Conservation (phyloP, 306 rosid genomes). For the Inga oerstediana region DNA sequence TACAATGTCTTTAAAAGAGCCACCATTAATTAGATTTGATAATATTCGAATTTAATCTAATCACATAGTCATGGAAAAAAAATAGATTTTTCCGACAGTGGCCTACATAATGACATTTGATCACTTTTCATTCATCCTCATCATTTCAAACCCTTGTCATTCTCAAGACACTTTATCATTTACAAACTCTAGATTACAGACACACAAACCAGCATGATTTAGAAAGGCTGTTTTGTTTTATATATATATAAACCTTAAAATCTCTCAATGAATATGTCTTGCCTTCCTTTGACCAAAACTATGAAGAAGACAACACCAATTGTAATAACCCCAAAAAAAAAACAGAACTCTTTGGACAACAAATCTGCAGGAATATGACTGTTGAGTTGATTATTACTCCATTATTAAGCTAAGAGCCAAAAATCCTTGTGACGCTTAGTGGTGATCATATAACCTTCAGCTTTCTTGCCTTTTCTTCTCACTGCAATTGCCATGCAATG, state of each 20-base stretch:
- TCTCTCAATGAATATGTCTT: background rate
- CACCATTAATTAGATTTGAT: too few species aligned
- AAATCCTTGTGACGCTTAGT: slow-evolving; percentile 96
- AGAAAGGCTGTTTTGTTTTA: background rate
- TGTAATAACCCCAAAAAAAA: background rate
- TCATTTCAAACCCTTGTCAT: slow-evolving; percentile 31
- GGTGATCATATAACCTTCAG: slow-evolving; percentile 93
- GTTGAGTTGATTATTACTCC: too few species aligned
- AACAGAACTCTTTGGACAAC: slow-evolving; percentile 17
- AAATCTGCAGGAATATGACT: background rate
- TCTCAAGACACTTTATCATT: slow-evolving; percentile 44
- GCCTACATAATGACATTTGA: slow-evolving; percentile 38
- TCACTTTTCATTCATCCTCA: slow-evolving; percentile 35
- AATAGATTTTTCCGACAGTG: background rate
- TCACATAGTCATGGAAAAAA: too few species aligned
- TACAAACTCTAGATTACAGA: slow-evolving; percentile 42
- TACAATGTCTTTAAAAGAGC: too few species aligned
- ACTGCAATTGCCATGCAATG: slow-evolving; percentile 95
- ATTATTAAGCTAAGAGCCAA: slow-evolving; percentile 82
- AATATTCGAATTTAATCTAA: background rate
- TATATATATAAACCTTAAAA: background rate
- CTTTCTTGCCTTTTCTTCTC: slow-evolving; percentile 76
- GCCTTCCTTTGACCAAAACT: background rate
- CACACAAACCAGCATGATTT: slow-evolving; percentile 26
- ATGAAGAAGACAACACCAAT: background rate